Evolutionary conservation across 169 alveolate genomes (phyloP).

Genomic region (Ichthyophthirius multifiliis): DNA sequence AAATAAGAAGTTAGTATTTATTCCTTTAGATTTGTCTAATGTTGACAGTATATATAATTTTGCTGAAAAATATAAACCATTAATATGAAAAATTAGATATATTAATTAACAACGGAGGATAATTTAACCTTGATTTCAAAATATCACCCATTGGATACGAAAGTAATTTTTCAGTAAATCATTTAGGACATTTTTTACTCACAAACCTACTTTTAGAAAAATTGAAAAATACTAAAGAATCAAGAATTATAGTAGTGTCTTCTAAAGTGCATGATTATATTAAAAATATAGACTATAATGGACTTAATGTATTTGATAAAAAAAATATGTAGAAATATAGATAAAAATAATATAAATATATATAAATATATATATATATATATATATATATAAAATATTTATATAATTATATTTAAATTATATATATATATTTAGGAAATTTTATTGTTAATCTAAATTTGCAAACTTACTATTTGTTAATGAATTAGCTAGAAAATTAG

Average conservation of each 20-base stretch:
- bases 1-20: conserved; percentile 26
- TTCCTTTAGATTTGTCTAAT: conserved; percentile 37
- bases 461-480: conserved; percentile 24
- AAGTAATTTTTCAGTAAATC: conserved; percentile 42
- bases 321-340: background rate
- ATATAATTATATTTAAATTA: background rate
- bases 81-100: conserved; percentile 50
- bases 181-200: conserved; percentile 46
- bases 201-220: conserved; percentile 36
- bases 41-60: conserved; percentile 35
- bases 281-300: background rate
- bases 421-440: background rate
- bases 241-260: conserved; percentile 54
- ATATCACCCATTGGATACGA: conserved; percentile 3
- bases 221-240: conserved; percentile 21
- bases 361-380: background rate
- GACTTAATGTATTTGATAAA: background rate
- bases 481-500: conserved; percentile 14
- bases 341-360: background rate
- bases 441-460: conserved; percentile 21
- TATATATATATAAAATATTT: background rate
- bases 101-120: conserved; percentile 60
- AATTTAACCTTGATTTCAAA: conserved; percentile 5
- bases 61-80: conserved; percentile 17
- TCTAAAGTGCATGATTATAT: conserved; percentile 33